phyloP scores from a whole-genome alignment of 2,329 filamentous ascomycete genomes.

The Pseudogymnoascus sp. region DNA sequence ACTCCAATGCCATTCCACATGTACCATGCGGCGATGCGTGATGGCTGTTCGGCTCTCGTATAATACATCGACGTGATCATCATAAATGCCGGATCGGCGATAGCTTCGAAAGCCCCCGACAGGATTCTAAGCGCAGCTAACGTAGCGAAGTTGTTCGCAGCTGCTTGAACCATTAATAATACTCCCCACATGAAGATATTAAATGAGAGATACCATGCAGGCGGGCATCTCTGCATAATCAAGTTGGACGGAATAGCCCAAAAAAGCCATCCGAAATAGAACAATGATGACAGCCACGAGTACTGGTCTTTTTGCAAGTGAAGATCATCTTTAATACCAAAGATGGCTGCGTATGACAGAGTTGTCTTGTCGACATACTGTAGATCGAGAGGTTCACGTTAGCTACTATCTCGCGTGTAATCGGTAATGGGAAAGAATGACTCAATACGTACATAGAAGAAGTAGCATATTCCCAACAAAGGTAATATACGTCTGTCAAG shows the following conservation, averaged over 20 bases:
- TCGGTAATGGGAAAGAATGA: background rate
- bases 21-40: conserved; percentile 24
- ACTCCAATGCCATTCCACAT: conserved; percentile 14
- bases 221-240: conserved; percentile 27
- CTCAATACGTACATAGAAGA: conserved; percentile 9
- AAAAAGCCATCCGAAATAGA: conserved; percentile 25
- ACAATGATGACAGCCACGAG: background rate
- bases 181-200: conserved; percentile 3
- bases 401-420: background rate
- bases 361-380: conserved; percentile 47
- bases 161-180: conserved; percentile 11
- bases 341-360: conserved; percentile 52
- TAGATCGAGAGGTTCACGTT: background rate
- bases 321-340: conserved; percentile 52
- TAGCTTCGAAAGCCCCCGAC: conserved; percentile 19
- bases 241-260: conserved; percentile 26
- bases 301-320: background rate
- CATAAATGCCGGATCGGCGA: conserved; percentile 27
- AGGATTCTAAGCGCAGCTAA: conserved; percentile 23
- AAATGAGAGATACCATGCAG: conserved; percentile 27
- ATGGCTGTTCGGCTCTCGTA: conserved; percentile 27
- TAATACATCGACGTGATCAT: conserved; percentile 30
- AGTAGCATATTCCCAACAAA: conserved; percentile 34
- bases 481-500: conserved; percentile 35
- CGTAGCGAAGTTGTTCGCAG: conserved; percentile 16